These are phyloP conservation scores for Scheffersomyces coipomensis DNA, from an alignment of 805 yeast species.

Conservation along the genomic window DNA sequence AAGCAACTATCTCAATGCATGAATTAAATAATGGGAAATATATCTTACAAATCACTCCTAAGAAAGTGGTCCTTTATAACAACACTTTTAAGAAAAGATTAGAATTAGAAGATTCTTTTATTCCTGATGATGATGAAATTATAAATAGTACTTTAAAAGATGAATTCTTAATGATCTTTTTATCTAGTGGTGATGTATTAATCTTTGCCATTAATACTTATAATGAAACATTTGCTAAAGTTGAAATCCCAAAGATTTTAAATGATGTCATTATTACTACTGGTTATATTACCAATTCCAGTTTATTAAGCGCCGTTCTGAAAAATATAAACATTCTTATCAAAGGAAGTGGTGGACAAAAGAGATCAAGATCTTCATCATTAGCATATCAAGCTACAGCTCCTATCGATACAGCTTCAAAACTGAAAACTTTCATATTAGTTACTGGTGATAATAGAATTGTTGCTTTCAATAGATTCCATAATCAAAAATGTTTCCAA, in stretches of 20 bases:
- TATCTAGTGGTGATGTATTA: slow-evolving; percentile 69
- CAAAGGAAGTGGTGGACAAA: slow-evolving; percentile 29
- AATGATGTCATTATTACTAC: slow-evolving; percentile 60
- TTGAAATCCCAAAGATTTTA: slow-evolving; percentile 40
- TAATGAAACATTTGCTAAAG: slow-evolving; percentile 28
- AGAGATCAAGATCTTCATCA: slow-evolving; percentile 8
- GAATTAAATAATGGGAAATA: slow-evolving; percentile 54
- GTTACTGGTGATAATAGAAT: slow-evolving; percentile 78
- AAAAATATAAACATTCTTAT: slow-evolving; percentile 25
- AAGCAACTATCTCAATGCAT: slow-evolving; percentile 65
- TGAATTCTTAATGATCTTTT: slow-evolving; percentile 60
- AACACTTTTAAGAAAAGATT: slow-evolving; percentile 54
- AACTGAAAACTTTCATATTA: slow-evolving; percentile 52
- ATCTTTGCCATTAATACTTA: slow-evolving; percentile 45
- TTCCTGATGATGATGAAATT: slow-evolving; percentile 52
- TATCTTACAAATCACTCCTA: slow-evolving; percentile 73
- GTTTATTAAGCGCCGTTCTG: slow-evolving; percentile 27
- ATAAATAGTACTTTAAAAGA: slow-evolving; percentile 62
- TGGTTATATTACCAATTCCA: slow-evolving; percentile 59
- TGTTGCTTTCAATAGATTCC: slow-evolving; percentile 58
- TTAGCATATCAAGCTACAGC: slow-evolving; percentile 3
- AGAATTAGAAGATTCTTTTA: slow-evolving; percentile 23
- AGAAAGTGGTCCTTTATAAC: slow-evolving; percentile 59
- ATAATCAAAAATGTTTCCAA: slow-evolving; percentile 53
- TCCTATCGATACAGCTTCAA: slow-evolving; percentile 14